Conservation (phyloP, 2,329 filamentous ascomycete genomes). For the Phoma sp. region DNA sequence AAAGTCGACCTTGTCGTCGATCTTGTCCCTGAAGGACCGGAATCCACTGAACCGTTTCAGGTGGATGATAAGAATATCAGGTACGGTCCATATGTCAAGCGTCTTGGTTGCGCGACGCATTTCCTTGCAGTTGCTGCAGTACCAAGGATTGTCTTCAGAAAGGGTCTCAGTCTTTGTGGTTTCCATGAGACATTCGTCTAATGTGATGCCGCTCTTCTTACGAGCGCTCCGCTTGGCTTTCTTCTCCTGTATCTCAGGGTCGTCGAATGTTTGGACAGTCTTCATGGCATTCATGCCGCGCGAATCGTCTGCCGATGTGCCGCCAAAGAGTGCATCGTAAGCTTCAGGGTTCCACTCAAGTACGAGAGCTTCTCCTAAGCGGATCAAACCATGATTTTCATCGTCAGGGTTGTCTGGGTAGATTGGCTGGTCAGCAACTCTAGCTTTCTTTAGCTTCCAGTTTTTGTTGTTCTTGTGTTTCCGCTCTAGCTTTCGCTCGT, state of each 20-base stretch:
- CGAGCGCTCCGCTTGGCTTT: conserved; percentile 69
- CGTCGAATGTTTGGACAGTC: conserved; percentile 60
- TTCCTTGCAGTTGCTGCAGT: conserved; percentile 94
- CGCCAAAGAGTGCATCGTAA: conserved; percentile 72
- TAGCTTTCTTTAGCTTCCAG: conserved; percentile 43
- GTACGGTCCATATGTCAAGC: conserved; percentile 95
- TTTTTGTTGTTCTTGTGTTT: conserved; percentile 43
- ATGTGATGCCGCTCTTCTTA: conserved; percentile 75
- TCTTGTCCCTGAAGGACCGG: conserved; percentile 83
- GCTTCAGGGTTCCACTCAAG: conserved; percentile 81
- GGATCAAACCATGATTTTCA: conserved; percentile 68
- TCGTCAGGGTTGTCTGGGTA: conserved; percentile 42
- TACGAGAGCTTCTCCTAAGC: conserved; percentile 82
- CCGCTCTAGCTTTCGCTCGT: conserved; percentile 37
- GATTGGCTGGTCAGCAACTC: conserved; percentile 36
- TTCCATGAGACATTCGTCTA: conserved; percentile 92
- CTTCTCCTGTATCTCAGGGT: conserved; percentile 67
- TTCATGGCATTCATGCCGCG: conserved; percentile 68
- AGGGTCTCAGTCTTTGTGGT: conserved; percentile 93
- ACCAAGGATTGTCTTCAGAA: conserved; percentile 97
- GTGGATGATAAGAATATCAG: conserved; percentile 93
- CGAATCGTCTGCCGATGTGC: conserved; percentile 52
- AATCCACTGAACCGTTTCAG: conserved; percentile 93
- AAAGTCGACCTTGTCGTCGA: conserved; percentile 90
- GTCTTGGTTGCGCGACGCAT: conserved; percentile 93